Evolutionary conservation across 164 flowering plant species (phyloP).

Genomic region (Pachysandra terminalis): DNA sequence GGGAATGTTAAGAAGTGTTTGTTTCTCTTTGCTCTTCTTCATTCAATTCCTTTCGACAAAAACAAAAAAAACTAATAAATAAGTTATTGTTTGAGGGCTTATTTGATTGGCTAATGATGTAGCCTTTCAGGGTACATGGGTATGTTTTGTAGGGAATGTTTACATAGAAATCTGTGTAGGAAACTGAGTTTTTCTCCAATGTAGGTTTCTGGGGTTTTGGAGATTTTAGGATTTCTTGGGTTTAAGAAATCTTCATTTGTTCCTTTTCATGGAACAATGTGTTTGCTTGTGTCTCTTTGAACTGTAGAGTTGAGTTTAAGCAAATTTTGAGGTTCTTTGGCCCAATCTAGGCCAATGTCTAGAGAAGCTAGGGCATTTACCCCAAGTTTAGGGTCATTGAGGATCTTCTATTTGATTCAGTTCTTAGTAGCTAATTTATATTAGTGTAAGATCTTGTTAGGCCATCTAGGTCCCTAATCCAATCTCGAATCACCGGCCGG

Average conservation of each 20-base stretch:
- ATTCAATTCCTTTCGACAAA: too few species aligned
- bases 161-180: slow-evolving; percentile 7
- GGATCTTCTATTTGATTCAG: not conserved
- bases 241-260: slow-evolving; percentile 9
- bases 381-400: not conserved
- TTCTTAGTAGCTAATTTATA: not conserved
- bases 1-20: slow-evolving; percentile 13
- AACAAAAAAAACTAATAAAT: not conserved
- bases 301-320: too few species aligned
- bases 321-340: too few species aligned
- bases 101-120: not conserved
- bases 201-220: slow-evolving; percentile 22
- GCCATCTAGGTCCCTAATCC: slow-evolving; percentile 5
- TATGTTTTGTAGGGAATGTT: slow-evolving; percentile 8
- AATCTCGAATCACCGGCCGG: not conserved
- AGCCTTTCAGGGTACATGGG: not conserved
- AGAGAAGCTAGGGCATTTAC: not conserved
- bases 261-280: slow-evolving; percentile 9
- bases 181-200: slow-evolving; percentile 8
- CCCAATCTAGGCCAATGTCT: slow-evolving; percentile 18
- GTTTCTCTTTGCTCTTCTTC: slow-evolving; percentile 1
- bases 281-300: slow-evolving; percentile 9
- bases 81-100: not conserved
- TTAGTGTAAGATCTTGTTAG: slow-evolving; percentile 17
- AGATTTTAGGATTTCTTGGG: slow-evolving; percentile 18